These are phyloP conservation scores for Mortierella alpina DNA, from an alignment of 192 early-diverging fungal genomes.

Conservation along the genomic window DNA sequence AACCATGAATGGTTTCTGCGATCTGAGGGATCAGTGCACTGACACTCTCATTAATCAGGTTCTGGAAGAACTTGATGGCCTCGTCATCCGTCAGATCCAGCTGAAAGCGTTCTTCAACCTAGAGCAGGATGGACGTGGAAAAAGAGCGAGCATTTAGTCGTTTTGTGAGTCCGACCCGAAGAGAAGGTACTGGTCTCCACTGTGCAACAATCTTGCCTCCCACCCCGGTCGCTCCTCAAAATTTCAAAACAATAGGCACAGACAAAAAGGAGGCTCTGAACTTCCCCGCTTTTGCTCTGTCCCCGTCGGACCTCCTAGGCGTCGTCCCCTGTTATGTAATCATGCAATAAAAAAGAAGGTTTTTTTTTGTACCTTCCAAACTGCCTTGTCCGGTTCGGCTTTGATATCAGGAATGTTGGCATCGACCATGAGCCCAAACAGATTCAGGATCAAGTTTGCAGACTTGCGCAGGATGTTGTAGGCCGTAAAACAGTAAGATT, in stretches of 20 bases:
- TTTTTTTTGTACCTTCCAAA: constrained; percentile 76
- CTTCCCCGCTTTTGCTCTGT: no score
- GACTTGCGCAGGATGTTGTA: constrained; percentile 94
- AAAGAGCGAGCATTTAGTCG: background rate
- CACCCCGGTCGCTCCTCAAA: no score
- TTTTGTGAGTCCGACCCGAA: no score
- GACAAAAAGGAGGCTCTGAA: no score
- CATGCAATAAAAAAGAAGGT: no score
- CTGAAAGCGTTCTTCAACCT: constrained; percentile 97
- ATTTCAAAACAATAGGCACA: no score
- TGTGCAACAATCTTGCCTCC: no score
- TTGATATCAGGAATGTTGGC: constrained; percentile 98
- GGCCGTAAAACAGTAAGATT: constrained; percentile 92
- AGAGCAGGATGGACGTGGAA: background rate
- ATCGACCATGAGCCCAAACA: constrained; percentile 98
- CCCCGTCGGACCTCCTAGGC: no score
- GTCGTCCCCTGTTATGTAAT: background rate
- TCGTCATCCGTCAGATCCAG: constrained; percentile 93
- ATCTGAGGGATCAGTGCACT: constrained; percentile 97
- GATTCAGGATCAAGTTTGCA: constrained; percentile 95
- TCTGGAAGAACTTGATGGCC: constrained; percentile 94
- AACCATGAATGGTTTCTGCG: constrained; percentile 97
- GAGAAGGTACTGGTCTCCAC: no score
- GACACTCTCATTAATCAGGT: constrained; percentile 92
- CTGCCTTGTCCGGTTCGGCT: constrained; percentile 97